These are phyloP conservation scores for Cetradonia linearis DNA, from an alignment of 495 filamentous ascomycete species.

Conservation along the genomic window DNA sequence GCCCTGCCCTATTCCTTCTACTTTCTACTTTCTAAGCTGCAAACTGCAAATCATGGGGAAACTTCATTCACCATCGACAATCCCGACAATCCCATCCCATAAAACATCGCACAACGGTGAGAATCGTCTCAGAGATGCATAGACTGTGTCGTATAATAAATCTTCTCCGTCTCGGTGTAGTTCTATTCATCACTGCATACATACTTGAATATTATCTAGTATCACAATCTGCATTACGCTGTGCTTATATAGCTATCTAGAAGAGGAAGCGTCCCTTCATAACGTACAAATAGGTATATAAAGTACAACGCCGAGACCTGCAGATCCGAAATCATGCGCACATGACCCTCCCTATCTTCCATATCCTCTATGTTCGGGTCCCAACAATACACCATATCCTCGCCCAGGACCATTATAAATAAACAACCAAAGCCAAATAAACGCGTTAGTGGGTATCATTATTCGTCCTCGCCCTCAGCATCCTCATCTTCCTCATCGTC, in stretches of 20 bases:
- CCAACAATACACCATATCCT: background rate
- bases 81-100: background rate
- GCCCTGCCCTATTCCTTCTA: too few species aligned
- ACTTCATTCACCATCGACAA: background rate
- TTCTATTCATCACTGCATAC: background rate
- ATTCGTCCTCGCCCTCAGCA: slow-evolving; percentile 14
- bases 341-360: background rate
- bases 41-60: slow-evolving; percentile 6
- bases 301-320: background rate
- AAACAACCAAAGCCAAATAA: background rate
- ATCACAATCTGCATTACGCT: background rate
- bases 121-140: background rate
- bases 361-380: background rate
- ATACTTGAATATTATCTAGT: background rate
- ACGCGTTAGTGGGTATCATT: background rate
- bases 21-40: background rate
- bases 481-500: slow-evolving; percentile 18
- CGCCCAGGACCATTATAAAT: background rate
- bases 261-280: background rate
- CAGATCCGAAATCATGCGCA: background rate
- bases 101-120: background rate
- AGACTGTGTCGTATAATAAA: background rate
- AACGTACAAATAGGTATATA: background rate
- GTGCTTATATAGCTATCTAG: background rate
- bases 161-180: background rate